Base-by-base conservation (phyloP, 2,329 filamentous ascomycete species). In the Ophiostoma sp. region DNA sequence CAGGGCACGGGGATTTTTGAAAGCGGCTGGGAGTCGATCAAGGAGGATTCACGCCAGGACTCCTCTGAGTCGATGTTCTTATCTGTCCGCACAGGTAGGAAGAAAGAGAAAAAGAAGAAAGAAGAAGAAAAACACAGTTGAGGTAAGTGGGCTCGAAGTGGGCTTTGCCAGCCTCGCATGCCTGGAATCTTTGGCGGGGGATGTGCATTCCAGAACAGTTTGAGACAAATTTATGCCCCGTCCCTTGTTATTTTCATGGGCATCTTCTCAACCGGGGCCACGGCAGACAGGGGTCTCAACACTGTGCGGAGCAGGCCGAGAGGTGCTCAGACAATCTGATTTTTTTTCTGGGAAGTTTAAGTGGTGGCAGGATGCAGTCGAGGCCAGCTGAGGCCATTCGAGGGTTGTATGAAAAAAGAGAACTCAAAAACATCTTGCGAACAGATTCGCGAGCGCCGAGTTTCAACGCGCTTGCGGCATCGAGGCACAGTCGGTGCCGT, bases 151-250 rank as follows among this genome's bases (percentile, higher is more conserved):
- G 33, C 33, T 36, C 33, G 33, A 57, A 33, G 19, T 63, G 59
- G 36, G 39, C 22, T 17, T 66, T 19, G n/a, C 61, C 61, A 66
- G 63, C 63, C 63, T 66, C 36, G 39, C 48, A 39, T n/a, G n/a
- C 45, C 33, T 25, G 48, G 9, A 31, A 57, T 36, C 33, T 50
- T 70, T 55, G 50, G 50, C 52, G 39, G 52, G 64, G 52, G 64
- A 69, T 42, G 48, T 69, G 64, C 71, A 70, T 73, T 73, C 71
- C 71, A 73, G 71, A 73, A 73, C 36, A 61, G 64, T 28, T 52
- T 69, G 71, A 73, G 36, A 63, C 71, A 69, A 36, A 50, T 52
- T 63, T 22, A 73, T 63, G 64, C 63, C 64, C n/a, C 31, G 71
- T 31, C 42, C 45, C 22, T 39, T 33, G 28, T 28, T 33, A 45